These are phyloP conservation scores for Cynanchum wilfordii DNA, from an alignment of 257 asterid genomes.

Conservation along the genomic window DNA sequence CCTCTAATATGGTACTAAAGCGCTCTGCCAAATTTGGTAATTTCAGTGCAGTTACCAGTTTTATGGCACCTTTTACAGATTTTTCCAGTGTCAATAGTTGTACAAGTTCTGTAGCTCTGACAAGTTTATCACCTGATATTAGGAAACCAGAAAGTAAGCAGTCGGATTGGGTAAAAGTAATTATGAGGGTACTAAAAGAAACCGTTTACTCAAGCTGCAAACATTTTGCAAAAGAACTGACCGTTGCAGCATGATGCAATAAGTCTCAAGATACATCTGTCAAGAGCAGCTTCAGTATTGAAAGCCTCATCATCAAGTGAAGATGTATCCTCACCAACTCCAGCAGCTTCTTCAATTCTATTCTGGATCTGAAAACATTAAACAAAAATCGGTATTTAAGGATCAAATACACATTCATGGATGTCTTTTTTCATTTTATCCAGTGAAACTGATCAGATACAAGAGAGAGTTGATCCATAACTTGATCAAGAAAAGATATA, in stretches of 20 bases:
- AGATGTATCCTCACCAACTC: conserved; percentile 52
- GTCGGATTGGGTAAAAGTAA: background rate
- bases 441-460: background rate
- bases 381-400: background rate
- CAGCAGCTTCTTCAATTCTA: conserved; percentile 61
- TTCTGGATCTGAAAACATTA: conserved; percentile 51
- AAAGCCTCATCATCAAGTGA: conserved; percentile 88
- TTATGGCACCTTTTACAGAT: conserved; percentile 85
- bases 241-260: conserved; percentile 91
- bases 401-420: background rate
- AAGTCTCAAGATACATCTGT: conserved; percentile 90
- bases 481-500: background rate
- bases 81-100: conserved; percentile 81
- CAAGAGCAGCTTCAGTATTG: conserved; percentile 67
- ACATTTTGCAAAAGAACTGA: conserved; percentile 21
- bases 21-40: conserved; percentile 94
- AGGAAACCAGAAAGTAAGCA: conserved; percentile 4
- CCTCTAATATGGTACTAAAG: conserved; percentile 82
- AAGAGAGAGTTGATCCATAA: background rate
- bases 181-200: too few species aligned
- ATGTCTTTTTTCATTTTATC: background rate
- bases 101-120: conserved; percentile 88
- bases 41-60: conserved; percentile 85
- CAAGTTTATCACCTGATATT: conserved; percentile 77
- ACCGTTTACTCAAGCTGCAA: too few species aligned